These are phyloP conservation scores for Collybiopsis confluens DNA, from an alignment of 768 basidiomycete species.

Conservation along the genomic window DNA sequence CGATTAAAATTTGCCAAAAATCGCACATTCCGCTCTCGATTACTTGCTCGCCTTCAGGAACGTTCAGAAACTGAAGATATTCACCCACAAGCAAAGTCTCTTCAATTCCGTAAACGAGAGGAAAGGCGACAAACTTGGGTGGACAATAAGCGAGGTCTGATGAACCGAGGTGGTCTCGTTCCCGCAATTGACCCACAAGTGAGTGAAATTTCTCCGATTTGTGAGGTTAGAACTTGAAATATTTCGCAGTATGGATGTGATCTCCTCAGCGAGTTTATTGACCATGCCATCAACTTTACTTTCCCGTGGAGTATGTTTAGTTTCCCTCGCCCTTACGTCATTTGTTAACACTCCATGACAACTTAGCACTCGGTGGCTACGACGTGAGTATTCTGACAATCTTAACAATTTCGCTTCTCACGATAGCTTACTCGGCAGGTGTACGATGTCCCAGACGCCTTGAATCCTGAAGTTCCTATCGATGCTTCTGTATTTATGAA, in stretches of 20 bases:
- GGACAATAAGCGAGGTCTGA: conserved; percentile 29
- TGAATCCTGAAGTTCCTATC: conserved; percentile 27
- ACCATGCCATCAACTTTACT: conserved; percentile 71
- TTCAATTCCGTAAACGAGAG: conserved; percentile 7
- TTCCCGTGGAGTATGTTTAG: conserved; percentile 46
- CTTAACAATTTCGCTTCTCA: not conserved
- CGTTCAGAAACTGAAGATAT: conserved; percentile 6
- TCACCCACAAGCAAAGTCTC: not conserved
- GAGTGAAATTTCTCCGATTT: conserved; percentile 9
- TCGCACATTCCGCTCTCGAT: conserved; percentile 4
- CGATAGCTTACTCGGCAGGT: not conserved
- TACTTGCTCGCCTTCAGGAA: not conserved
- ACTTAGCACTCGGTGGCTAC: not conserved
- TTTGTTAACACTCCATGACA: not conserved
- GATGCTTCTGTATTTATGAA: conserved; percentile 40
- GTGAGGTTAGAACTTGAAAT: too few species aligned
- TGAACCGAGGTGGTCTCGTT: conserved; percentile 27
- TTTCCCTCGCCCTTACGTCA: not conserved
- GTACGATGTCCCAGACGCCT: conserved; percentile 32
- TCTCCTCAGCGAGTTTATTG: conserved; percentile 58
- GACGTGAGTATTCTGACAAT: not conserved
- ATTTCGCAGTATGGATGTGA: conserved; percentile 57
- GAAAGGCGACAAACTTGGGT: conserved; percentile 10
- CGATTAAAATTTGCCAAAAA: not conserved
- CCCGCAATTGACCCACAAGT: conserved; percentile 51